Percentiles rank a stretch among this genome's conserved stretches.
Conservation (phyloP, 352 stramenopile species). For the Pythium phragmitis region DNA sequence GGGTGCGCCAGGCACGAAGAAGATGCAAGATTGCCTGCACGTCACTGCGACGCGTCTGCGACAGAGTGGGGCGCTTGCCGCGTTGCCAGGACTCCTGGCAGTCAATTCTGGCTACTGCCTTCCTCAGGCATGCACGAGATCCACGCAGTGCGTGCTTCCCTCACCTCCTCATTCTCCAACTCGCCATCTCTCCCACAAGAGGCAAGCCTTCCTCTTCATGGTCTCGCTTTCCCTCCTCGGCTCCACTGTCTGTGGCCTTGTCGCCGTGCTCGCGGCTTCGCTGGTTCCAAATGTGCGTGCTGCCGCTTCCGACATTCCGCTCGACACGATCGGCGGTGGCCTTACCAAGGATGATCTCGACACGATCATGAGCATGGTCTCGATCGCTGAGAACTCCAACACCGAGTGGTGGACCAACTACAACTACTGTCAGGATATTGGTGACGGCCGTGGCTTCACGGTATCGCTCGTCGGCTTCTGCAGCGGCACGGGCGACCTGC, state of each 20-base stretch:
- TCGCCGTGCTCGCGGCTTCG: neutral
- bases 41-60: too few relatives aligned
- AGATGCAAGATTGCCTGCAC: too few relatives aligned
- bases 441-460: slow-evolving; percentile 15
- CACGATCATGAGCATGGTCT: slow-evolving; percentile 24
- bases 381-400: slow-evolving; percentile 19
- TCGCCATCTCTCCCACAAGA: neutral
- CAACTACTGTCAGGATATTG: slow-evolving; percentile 15
- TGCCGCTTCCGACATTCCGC: neutral
- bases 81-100: too few relatives aligned
- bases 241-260: neutral
- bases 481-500: slow-evolving; percentile 15
- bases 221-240: neutral
- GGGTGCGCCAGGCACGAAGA: too few relatives aligned
- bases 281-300: neutral
- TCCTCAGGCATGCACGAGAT: too few relatives aligned
- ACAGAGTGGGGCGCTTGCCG: too few relatives aligned
- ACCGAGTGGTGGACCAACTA: slow-evolving; percentile 20
- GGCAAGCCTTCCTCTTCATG: neutral
- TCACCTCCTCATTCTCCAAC: neutral
- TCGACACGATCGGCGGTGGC: slow-evolving; percentile 3
- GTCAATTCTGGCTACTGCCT: too few relatives aligned
- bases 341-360: slow-evolving; percentile 7
- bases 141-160: too few relatives aligned
- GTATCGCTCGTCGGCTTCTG: slow-evolving; percentile 22